Evolutionary conservation across 2,329 filamentous ascomycete genomes (phyloP).

Genomic region (Cladophialophora yegresii): DNA sequence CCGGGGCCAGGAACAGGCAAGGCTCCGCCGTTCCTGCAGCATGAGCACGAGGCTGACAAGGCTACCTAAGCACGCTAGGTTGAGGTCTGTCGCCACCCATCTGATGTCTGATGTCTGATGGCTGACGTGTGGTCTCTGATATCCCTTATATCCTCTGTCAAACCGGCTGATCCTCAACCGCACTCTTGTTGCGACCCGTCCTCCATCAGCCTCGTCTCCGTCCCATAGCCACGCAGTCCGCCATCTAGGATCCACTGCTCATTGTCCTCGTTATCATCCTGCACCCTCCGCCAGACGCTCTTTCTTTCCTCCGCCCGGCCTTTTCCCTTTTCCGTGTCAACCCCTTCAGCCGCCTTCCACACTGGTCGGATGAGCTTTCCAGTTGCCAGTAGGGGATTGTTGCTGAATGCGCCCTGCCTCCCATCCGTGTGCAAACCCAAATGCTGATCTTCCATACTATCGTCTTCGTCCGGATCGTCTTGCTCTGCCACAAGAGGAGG

Average conservation of each 20-base stretch:
- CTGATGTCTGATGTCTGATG: too few species aligned
- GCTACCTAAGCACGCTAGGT: too few species aligned
- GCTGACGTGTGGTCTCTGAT: too few species aligned
- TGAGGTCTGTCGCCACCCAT: neutral
- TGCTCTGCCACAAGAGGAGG: constrained; percentile 27
- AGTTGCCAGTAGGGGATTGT: constrained; percentile 48
- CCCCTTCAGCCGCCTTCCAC: constrained; percentile 45
- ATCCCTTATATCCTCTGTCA: too few species aligned
- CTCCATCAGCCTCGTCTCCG: constrained; percentile 31
- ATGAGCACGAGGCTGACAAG: constrained; percentile 2
- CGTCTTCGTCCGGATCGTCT: constrained; percentile 34
- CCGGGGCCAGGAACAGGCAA: constrained; percentile 6
- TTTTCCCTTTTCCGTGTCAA: constrained; percentile 32
- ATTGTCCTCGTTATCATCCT: constrained; percentile 50
- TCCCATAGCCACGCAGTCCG: constrained; percentile 44
- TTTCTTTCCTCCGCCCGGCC: constrained; percentile 34
- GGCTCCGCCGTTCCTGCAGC: neutral
- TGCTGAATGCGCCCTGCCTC: constrained; percentile 45
- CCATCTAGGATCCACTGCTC: constrained; percentile 53
- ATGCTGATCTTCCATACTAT: constrained; percentile 36
- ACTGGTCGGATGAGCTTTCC: constrained; percentile 50
- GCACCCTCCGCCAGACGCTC: constrained; percentile 51
- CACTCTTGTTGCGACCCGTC: constrained; percentile 31
- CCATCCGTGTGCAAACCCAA: constrained; percentile 30
- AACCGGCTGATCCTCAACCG: constrained; percentile 7